A percentile compares a stretch with the other conserved stretches of the same genome.
Evolutionary conservation across 2,329 filamentous ascomycete genomes (phyloP).

Genomic region (Ramularia endophylla): DNA sequence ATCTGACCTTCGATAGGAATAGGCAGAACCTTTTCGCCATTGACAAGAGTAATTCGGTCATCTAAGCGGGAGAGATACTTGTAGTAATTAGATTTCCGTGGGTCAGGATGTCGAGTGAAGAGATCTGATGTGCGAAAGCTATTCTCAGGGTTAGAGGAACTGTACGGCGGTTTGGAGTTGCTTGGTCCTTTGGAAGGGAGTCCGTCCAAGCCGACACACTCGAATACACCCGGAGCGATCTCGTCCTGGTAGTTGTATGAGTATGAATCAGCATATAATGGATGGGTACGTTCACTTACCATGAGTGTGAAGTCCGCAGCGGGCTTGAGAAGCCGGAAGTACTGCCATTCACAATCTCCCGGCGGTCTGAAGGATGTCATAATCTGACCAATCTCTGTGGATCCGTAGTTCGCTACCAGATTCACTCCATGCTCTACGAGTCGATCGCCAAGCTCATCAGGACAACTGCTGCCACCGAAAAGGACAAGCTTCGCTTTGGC

Average conservation of each 20-base stretch:
- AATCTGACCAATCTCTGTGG: constrained; percentile 56
- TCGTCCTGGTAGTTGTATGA: no score
- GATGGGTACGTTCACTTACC: constrained; percentile 2
- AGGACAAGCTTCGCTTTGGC: constrained; percentile 26
- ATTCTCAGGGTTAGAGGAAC: constrained; percentile 35
- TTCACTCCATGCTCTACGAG: constrained; percentile 30
- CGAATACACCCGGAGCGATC: constrained; percentile 36
- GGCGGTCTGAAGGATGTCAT: constrained; percentile 54
- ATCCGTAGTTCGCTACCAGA: constrained; percentile 33
- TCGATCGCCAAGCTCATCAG: constrained; percentile 30
- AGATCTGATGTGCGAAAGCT: constrained; percentile 47
- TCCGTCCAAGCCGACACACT: constrained; percentile 36
- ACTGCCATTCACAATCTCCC: constrained; percentile 56
- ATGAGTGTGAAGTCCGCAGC: constrained; percentile 26
- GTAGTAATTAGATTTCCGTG: constrained; percentile 39
- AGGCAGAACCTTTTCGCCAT: constrained; percentile 47
- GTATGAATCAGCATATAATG: no score
- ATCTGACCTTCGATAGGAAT: constrained; percentile 50
- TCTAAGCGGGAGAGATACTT: constrained; percentile 44
- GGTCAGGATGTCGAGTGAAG: constrained; percentile 38
- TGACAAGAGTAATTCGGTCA: constrained; percentile 43
- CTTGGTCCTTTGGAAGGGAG: constrained; percentile 33
- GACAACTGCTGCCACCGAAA: constrained; percentile 30
- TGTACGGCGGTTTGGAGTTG: constrained; percentile 34
- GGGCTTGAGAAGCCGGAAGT: constrained; percentile 38